Base-by-base conservation (phyloP, 1,139 yeast species). In the Lodderomyces beijingensis region DNA sequence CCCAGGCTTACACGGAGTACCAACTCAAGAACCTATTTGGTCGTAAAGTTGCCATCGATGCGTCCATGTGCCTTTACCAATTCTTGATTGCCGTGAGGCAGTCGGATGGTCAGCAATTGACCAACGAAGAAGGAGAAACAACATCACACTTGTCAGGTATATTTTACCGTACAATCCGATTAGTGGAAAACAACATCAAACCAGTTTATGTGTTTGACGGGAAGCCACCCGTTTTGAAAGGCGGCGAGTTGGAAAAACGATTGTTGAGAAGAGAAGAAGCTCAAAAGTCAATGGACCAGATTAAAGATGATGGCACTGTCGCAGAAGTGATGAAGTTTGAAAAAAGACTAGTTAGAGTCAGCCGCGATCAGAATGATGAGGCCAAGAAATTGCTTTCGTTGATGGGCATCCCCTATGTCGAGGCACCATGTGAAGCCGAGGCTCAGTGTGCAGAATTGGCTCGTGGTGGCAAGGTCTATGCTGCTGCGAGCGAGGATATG, bases 401-500 rank as follows among this genome's bases (percentile, higher is more conserved):
- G 27, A 91, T 91, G 99, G 99, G 99, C 2, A 83, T 91, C 27
- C 99, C 99, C 1, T 86, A 66, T 48, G 83, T 91, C 5, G 77
- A 79, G 36, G 97, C 98, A 0, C 98, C 99, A 1, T 83, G 96
- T 55, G 99, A 91, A 58, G 99, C 99, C 0, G 99, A 91, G 55
- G 96, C 98, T 0, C 97, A 91, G 51, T 91, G 98, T 65, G 98
- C 98, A 0, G 94, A 79, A 44, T 62, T 91, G 37, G 96, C 97
- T 2, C 75, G 78, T 39, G 77, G 78, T 11, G 96, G 95, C 4
- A 82, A 81, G 51, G 97, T 91, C 0, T 91, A 79, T 54, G 98
- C 95, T 9, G 96, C 98, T 2, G 99, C 97, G 1, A 85, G 95
- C 3, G 99, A 91, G 55, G 99, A 91, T 74, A 91, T 91, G 98